phyloP scores from a whole-genome alignment of 495 filamentous ascomycete species.

The Opeltia flavorubescens region DNA sequence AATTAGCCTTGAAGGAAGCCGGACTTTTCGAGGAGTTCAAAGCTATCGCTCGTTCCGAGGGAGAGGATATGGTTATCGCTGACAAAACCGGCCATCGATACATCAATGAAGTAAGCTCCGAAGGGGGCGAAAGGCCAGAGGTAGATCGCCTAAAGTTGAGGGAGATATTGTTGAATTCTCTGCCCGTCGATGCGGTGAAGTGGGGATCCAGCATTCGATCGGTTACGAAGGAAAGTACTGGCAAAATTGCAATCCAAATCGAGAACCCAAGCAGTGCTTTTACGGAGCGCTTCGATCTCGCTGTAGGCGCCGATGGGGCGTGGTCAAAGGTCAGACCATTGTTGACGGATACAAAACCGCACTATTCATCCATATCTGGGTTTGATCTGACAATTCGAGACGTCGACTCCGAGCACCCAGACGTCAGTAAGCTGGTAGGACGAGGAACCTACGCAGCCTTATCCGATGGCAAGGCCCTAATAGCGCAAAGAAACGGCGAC shows the following conservation, averaged over 20 bases:
- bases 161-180: conserved; percentile 18
- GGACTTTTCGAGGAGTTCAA: conserved; percentile 34
- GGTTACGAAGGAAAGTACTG: conserved; percentile 13
- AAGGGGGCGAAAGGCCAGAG: conserved; percentile 21
- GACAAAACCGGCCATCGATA: conserved; percentile 15
- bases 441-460: conserved; percentile 27
- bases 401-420: conserved; percentile 17
- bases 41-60: conserved; percentile 28
- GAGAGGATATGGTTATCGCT: conserved; percentile 25
- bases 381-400: conserved; percentile 23
- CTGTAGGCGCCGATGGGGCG: conserved; percentile 33
- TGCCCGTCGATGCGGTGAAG: conserved; percentile 16
- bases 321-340: conserved; percentile 28
- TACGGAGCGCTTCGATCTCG: conserved; percentile 21
- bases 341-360: conserved; percentile 31
- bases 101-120: conserved; percentile 14
- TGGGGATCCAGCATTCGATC: conserved; percentile 15
- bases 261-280: conserved; percentile 12
- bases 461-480: conserved; percentile 22
- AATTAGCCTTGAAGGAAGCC: conserved; percentile 34
- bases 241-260: conserved; percentile 1
- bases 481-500: conserved; percentile 30
- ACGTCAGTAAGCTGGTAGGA: conserved; percentile 25
- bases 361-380: conserved; percentile 31
- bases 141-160: conserved; percentile 20